Percentiles rank a stretch among this genome's conserved stretches.
Evolutionary conservation across 2,329 filamentous ascomycete species (phyloP).

Genomic region (Alternaria sp.): DNA sequence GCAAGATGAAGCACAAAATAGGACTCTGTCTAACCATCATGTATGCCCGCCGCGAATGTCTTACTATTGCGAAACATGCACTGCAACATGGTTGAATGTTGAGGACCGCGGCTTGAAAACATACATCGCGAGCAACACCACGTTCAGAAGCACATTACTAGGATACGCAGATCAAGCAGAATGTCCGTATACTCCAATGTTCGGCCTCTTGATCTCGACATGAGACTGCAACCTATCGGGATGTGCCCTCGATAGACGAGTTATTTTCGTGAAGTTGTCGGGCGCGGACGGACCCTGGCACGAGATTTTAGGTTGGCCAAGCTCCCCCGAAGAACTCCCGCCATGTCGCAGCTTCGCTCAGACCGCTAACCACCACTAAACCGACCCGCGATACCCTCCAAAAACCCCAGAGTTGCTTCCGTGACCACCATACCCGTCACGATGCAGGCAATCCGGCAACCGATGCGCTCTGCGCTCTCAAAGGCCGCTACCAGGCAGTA

Average conservation of each 20-base stretch:
- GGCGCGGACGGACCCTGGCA: constrained; percentile 19
- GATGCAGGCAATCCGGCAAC: constrained; percentile 88
- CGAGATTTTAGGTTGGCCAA: constrained; percentile 25
- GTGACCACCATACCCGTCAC: constrained; percentile 48
- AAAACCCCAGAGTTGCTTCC: constrained; percentile 26
- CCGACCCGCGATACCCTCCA: constrained; percentile 19
- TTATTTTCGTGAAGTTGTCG: constrained; percentile 23
- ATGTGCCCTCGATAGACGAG: constrained; percentile 6
- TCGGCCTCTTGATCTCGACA: neutral
- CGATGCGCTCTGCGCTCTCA: constrained; percentile 71
- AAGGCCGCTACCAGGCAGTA: constrained; percentile 77
- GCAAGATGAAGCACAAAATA: neutral
- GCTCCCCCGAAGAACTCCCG: constrained; percentile 27
- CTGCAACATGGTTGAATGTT: neutral
- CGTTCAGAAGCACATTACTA: neutral
- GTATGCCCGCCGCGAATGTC: neutral
- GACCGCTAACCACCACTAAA: constrained; percentile 25
- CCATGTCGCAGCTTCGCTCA: constrained; percentile 31
- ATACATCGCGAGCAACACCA: neutral
- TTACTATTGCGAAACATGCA: neutral
- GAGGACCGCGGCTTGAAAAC: neutral
- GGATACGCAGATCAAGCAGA: neutral
- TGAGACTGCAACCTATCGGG: neutral
- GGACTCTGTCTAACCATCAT: neutral
- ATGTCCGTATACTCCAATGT: accelerated